Conservation (phyloP, 768 basidiomycete species). For the Rickenella mellea region DNA sequence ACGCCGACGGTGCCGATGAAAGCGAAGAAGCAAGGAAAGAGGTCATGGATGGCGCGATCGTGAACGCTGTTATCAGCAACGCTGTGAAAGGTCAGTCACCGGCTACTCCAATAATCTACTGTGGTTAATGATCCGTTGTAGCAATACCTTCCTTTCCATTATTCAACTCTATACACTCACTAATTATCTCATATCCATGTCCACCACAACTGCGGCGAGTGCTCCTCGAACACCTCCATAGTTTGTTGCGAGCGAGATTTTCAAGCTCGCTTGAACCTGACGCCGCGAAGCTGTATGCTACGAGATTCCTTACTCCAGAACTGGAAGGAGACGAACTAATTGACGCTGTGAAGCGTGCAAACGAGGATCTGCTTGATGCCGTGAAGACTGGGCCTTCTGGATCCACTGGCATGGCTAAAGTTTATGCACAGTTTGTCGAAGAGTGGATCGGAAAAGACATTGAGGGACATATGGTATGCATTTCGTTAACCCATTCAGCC, state of each 20-base stretch:
- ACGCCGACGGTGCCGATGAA: conserved; percentile 21
- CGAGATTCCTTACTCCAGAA: conserved; percentile 21
- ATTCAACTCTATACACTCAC: conserved; percentile 32
- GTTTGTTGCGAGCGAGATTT: conserved; percentile 6
- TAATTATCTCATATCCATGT: conserved; percentile 25
- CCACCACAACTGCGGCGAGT: conserved; percentile 25
- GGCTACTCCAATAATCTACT: too few species aligned
- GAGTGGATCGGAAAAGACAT: conserved; percentile 32
- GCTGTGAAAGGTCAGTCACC: conserved; percentile 67
- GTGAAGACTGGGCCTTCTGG: conserved; percentile 7
- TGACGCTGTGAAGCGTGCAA: conserved; percentile 38
- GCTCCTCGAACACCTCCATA: conserved; percentile 31
- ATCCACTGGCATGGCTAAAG: conserved; percentile 22
- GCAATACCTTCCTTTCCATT: conserved; percentile 12
- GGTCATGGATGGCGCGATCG: conserved; percentile 73
- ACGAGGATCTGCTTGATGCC: conserved; percentile 38
- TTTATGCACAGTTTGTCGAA: conserved; percentile 36
- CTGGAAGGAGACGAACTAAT: conserved; percentile 42
- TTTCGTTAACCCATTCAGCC: conserved; percentile 19
- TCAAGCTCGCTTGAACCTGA: conserved; percentile 15
- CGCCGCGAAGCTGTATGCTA: conserved; percentile 30
- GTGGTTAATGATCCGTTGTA: conserved; percentile 8
- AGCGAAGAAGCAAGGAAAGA: conserved; percentile 48
- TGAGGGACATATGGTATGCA: conserved; percentile 21
- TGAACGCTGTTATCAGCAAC: conserved; percentile 63